phyloP scores from a whole-genome alignment of 148 eudicot species.

The Pharnaceum exiguum region DNA sequence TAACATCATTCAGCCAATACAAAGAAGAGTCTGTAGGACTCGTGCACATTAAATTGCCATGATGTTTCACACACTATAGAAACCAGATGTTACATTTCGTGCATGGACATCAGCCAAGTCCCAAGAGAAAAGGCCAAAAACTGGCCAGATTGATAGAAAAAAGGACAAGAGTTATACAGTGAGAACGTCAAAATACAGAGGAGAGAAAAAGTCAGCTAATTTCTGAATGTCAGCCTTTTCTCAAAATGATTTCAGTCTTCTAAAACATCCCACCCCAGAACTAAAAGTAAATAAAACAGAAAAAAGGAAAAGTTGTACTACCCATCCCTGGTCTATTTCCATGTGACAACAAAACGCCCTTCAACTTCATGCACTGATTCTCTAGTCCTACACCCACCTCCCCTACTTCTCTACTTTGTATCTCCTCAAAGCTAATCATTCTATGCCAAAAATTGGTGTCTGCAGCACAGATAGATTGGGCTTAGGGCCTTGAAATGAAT shows the following conservation, averaged over 20 bases:
- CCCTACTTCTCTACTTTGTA: neutral
- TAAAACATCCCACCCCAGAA: constrained; percentile 20
- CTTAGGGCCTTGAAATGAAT: constrained; percentile 29
- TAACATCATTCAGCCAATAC: too few relatives aligned
- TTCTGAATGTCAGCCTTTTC: constrained; percentile 21
- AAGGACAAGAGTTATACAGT: neutral
- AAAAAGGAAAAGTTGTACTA: neutral
- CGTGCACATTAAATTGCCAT: too few relatives aligned
- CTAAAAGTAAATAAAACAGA: neutral
- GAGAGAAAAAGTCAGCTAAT: constrained; percentile 17
- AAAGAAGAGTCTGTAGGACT: too few relatives aligned
- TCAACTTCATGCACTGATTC: constrained; percentile 25
- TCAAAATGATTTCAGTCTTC: constrained; percentile 12
- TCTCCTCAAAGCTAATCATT: constrained; percentile 33
- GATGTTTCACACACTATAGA: constrained; percentile 1
- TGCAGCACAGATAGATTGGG: constrained; percentile 30
- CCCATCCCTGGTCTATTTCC: neutral
- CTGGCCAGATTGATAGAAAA: too few relatives aligned
- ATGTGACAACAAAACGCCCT: neutral
- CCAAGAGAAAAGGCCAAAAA: neutral
- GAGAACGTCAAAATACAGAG: constrained; percentile 10
- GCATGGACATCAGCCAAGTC: neutral
- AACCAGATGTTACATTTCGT: neutral
- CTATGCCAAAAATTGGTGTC: constrained; percentile 76
- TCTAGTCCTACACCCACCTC: constrained; percentile 11